Evolutionary conservation across 331 rosid species (phyloP).

Genomic region (Erythrophleum ivorense): DNA sequence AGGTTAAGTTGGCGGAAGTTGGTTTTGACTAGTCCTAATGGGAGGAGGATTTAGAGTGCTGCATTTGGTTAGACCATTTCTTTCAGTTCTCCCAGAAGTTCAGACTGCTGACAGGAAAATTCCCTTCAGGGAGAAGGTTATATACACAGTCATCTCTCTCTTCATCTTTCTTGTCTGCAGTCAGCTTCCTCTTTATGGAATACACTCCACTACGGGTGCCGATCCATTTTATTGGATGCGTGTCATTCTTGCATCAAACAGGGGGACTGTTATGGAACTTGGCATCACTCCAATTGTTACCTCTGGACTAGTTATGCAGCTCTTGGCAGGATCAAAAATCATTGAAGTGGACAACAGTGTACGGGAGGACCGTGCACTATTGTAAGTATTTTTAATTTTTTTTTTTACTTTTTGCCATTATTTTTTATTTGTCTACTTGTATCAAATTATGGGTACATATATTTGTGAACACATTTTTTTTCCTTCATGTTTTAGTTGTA

Average conservation of each 20-base stretch:
- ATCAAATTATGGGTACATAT: too few species aligned
- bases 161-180: slow-evolving; percentile 60
- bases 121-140: slow-evolving; percentile 53
- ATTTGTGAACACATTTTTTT: not conserved
- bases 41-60: slow-evolving; percentile 58
- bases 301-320: slow-evolving; percentile 62
- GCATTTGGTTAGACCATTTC: slow-evolving; percentile 59
- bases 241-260: slow-evolving; percentile 58
- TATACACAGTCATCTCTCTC: slow-evolving; percentile 49
- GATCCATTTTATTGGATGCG: slow-evolving; percentile 68
- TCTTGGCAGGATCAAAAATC: slow-evolving; percentile 56
- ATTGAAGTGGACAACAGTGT: slow-evolving; percentile 56
- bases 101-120: slow-evolving; percentile 51
- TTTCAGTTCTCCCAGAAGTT: slow-evolving; percentile 54
- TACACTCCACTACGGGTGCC: slow-evolving; percentile 55
- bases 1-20: not conserved
- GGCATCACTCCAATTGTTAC: slow-evolving; percentile 64
- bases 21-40: slow-evolving; percentile 36
- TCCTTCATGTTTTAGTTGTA: not conserved
- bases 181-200: slow-evolving; percentile 66
- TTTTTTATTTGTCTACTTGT: not conserved
- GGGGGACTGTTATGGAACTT: slow-evolving; percentile 70
- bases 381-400: slow-evolving; percentile 36
- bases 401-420: not conserved
- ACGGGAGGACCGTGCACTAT: slow-evolving; percentile 52